A percentile compares a stretch with the other conserved stretches of the same genome.
These are phyloP conservation scores for Claviceps maximensis DNA, from an alignment of 2,329 filamentous ascomycete species.

Conservation along the genomic window DNA sequence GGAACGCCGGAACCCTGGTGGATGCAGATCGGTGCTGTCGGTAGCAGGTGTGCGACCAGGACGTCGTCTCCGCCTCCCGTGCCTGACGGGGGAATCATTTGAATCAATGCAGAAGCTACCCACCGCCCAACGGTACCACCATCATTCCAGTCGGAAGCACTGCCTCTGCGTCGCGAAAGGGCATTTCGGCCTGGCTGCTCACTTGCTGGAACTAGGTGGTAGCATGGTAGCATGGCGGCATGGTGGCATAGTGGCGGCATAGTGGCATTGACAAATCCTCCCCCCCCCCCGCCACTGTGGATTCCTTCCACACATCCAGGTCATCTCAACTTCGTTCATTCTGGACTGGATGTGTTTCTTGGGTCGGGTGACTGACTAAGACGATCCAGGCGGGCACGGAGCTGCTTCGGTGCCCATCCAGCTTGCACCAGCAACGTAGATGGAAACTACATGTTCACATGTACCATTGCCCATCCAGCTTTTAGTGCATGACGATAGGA, in stretches of 20 bases:
- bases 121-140: neutral
- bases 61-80: slow-evolving; percentile 4
- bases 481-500: neutral
- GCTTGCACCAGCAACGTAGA: neutral
- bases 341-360: neutral
- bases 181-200: slow-evolving; percentile 3
- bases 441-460: neutral
- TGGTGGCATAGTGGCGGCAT: too few relatives aligned
- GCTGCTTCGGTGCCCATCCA: neutral
- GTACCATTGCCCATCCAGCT: neutral
- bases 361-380: neutral
- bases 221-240: too few relatives aligned
- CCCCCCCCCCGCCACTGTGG: neutral
- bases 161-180: neutral
- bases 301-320: neutral
- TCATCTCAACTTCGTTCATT: neutral
- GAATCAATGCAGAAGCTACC: neutral
- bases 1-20: slow-evolving; percentile 3
- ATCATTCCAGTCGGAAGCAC: slow-evolving; percentile 1
- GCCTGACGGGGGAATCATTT: neutral
- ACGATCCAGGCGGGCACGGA: neutral
- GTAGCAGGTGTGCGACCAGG: slow-evolving; percentile 1
- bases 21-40: slow-evolving; percentile 6
- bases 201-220: slow-evolving; percentile 4
- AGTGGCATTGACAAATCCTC: neutral